These are phyloP conservation scores for Podospora conica DNA, from an alignment of 495 filamentous ascomycete genomes.

Conservation along the genomic window DNA sequence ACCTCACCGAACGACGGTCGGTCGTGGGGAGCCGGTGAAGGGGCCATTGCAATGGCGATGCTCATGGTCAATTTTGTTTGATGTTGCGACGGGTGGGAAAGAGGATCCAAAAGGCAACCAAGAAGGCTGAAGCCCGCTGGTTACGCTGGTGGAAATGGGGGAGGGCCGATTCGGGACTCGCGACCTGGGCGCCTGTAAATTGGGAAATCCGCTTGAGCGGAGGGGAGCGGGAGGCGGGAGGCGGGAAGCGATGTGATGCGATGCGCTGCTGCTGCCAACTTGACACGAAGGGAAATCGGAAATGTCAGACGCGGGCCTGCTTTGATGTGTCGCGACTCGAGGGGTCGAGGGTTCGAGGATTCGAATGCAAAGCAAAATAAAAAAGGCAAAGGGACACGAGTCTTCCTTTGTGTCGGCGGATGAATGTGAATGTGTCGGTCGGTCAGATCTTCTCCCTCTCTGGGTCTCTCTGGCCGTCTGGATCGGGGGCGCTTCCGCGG, in stretches of 20 bases:
- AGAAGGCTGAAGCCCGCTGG: not conserved
- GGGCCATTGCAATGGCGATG: slow-evolving; percentile 54
- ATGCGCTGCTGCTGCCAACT: not conserved
- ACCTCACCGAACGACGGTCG: slow-evolving; percentile 45
- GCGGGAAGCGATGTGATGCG: slow-evolving; percentile 5
- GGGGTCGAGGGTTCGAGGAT: not conserved
- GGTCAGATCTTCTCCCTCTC: not conserved
- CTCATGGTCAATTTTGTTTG: slow-evolving; percentile 42
- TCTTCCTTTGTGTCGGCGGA: not conserved
- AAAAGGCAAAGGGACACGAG: not conserved
- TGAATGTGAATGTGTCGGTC: not conserved
- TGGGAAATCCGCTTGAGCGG: slow-evolving; percentile 9
- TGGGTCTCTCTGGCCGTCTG: not conserved
- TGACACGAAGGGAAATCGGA: not conserved
- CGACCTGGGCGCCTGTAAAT: slow-evolving; percentile 14
- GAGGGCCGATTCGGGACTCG: not conserved
- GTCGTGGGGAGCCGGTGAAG: slow-evolving; percentile 54
- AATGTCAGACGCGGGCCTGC: too few relatives aligned
- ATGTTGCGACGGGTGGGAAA: slow-evolving; percentile 1
- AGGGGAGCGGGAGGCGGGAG: slow-evolving; percentile 9
- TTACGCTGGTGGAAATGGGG: slow-evolving; percentile 16
- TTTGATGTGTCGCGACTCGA: not conserved
- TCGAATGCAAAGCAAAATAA: not conserved
- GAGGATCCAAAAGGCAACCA: slow-evolving; percentile 1
- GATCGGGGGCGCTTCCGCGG: slow-evolving; percentile 8